Conservation (phyloP, 805 yeast species). For the Saccharomycopsis synnaedendra region DNA sequence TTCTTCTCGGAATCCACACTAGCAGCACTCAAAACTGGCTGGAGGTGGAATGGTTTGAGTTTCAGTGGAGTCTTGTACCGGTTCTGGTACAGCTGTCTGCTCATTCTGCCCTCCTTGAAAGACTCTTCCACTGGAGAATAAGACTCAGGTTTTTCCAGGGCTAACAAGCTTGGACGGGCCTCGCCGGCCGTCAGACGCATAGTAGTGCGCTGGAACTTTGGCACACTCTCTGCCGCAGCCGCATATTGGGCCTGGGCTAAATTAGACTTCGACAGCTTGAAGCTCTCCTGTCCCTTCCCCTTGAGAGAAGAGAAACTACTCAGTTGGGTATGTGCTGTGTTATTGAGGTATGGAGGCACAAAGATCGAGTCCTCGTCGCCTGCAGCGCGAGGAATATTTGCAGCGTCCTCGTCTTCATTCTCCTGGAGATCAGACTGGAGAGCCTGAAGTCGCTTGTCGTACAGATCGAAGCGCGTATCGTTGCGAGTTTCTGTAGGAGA, state of each 20-base stretch:
- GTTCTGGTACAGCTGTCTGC: too few relatives aligned
- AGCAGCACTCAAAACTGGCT: constrained; percentile 1
- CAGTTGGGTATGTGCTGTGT: constrained; percentile 14
- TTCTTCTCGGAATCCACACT: background rate
- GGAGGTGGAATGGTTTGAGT: constrained; percentile 12
- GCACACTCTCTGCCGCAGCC: constrained; percentile 1
- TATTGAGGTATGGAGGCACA: constrained; percentile 17
- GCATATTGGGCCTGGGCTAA: constrained; percentile 13
- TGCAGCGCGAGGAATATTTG: background rate
- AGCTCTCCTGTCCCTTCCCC: constrained; percentile 12
- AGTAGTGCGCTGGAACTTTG: background rate
- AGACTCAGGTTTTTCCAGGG: background rate
- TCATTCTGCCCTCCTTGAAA: background rate
- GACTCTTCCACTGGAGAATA: background rate
- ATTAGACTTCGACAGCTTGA: constrained; percentile 11
- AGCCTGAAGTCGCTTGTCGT: constrained; percentile 11
- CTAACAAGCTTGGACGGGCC: constrained; percentile 1
- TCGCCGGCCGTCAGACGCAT: background rate
- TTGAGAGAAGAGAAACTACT: constrained; percentile 9
- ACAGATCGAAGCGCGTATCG: constrained; percentile 7
- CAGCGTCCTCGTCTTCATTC: background rate
- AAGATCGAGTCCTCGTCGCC: constrained; percentile 13
- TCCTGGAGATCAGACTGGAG: constrained; percentile 6
- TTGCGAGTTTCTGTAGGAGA: constrained; percentile 7
- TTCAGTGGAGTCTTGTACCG: constrained; percentile 5